Evolutionary conservation across 768 basidiomycete genomes (phyloP).

Genomic region (Lentinula boryana): DNA sequence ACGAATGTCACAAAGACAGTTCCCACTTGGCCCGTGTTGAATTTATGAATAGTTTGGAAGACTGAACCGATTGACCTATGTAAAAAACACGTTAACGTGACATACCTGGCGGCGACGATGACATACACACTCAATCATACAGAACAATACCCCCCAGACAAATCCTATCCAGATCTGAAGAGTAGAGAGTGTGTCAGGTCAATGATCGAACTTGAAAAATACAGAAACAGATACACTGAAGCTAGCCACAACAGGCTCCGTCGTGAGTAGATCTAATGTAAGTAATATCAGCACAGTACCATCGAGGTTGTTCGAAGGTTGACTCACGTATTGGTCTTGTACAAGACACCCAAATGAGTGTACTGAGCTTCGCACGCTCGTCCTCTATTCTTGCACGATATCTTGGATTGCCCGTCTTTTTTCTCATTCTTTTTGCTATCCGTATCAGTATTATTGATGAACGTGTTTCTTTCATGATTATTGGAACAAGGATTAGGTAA

Average conservation of each 20-base stretch:
- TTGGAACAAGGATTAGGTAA: slow-evolving; percentile 41
- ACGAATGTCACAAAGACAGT: slow-evolving; percentile 51
- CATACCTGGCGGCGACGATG: not conserved
- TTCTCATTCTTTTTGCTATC: slow-evolving; percentile 56
- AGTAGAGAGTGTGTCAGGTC: not conserved
- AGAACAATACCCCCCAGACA: slow-evolving; percentile 72
- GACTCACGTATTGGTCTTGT: slow-evolving; percentile 65
- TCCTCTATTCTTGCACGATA: slow-evolving; percentile 63
- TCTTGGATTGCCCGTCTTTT: slow-evolving; percentile 54
- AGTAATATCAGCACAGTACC: not conserved
- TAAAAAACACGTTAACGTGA: not conserved
- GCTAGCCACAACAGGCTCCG: slow-evolving; percentile 69
- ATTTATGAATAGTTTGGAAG: slow-evolving; percentile 52
- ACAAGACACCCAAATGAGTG: slow-evolving; percentile 63
- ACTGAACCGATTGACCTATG: slow-evolving; percentile 49
- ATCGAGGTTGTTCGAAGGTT: slow-evolving; percentile 18
- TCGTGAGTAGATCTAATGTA: slow-evolving; percentile 50
- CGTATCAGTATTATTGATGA: slow-evolving; percentile 62
- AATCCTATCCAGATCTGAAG: slow-evolving; percentile 65
- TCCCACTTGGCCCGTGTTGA: slow-evolving; percentile 54
- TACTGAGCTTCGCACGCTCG: slow-evolving; percentile 47
- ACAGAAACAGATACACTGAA: slow-evolving; percentile 53
- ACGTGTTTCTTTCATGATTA: slow-evolving; percentile 71
- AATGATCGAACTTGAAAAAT: not conserved
- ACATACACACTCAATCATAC: slow-evolving; percentile 48